These are phyloP conservation scores for Pseudoscleropodium purum DNA, from an alignment of 225 moss, liverwort and hornwort genomes.

Conservation along the genomic window DNA sequence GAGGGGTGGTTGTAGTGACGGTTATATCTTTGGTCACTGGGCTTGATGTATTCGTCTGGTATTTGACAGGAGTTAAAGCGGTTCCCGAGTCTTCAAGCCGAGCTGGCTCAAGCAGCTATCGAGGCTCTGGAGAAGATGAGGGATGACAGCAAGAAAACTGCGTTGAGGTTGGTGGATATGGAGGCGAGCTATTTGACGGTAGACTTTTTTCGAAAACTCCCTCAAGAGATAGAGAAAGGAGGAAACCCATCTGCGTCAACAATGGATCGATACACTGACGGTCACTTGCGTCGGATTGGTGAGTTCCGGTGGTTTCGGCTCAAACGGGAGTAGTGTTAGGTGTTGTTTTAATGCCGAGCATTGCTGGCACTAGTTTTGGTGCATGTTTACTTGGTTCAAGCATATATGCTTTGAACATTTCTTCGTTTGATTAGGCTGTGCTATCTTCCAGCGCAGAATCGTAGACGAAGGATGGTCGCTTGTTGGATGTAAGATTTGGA, in stretches of 20 bases:
- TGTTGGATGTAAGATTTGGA: neutral
- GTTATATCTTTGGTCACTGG: neutral
- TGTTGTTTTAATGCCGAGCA: neutral
- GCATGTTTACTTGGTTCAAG: neutral
- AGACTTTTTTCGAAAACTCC: slow-evolving; percentile 92
- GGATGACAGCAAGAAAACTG: slow-evolving; percentile 80
- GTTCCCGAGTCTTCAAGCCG: slow-evolving; percentile 83
- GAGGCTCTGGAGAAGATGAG: slow-evolving; percentile 88
- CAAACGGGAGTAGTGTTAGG: neutral
- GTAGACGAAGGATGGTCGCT: neutral
- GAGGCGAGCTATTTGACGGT: slow-evolving; percentile 93
- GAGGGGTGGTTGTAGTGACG: neutral
- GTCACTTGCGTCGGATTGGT: slow-evolving; percentile 91
- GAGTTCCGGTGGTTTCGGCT: neutral
- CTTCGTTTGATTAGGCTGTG: neutral
- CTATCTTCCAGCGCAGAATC: neutral
- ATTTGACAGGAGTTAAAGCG: slow-evolving; percentile 66
- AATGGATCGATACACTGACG: slow-evolving; percentile 88
- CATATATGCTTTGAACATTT: neutral
- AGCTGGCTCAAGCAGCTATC: slow-evolving; percentile 78
- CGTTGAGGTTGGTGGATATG: slow-evolving; percentile 87
- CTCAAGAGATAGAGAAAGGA: slow-evolving; percentile 93
- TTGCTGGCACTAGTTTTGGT: neutral
- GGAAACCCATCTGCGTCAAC: slow-evolving; percentile 67
- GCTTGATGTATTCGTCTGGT: neutral